These are phyloP conservation scores for Candida fluviatilis DNA, from an alignment of 805 yeast species.

Conservation along the genomic window DNA sequence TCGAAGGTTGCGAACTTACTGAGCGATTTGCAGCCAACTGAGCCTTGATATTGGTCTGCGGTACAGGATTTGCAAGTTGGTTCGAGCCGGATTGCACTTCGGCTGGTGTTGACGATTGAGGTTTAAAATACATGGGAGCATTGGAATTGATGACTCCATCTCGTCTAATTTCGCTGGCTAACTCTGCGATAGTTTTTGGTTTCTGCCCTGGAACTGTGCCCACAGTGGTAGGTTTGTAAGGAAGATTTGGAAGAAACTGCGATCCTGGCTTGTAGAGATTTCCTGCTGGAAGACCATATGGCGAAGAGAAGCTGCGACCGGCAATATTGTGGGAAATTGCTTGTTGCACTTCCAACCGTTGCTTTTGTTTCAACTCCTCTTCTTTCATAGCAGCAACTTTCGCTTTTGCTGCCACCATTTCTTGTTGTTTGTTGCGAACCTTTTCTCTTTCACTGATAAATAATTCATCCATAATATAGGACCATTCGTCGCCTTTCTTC, in stretches of 20 bases:
- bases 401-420: slow-evolving; percentile 57
- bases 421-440: slow-evolving; percentile 59
- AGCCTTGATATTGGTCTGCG: slow-evolving; percentile 33
- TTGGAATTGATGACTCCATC: slow-evolving; percentile 25
- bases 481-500: slow-evolving; percentile 69
- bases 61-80: slow-evolving; percentile 9
- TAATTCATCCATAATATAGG: slow-evolving; percentile 89
- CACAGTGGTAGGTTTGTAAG: slow-evolving; percentile 12
- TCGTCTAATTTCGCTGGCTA: slow-evolving; percentile 38
- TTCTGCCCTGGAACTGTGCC: slow-evolving; percentile 14
- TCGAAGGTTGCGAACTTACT: slow-evolving; percentile 15
- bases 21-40: slow-evolving; percentile 46
- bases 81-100: slow-evolving; percentile 1
- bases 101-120: slow-evolving; percentile 12
- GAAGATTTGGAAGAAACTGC: slow-evolving; percentile 19
- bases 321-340: slow-evolving; percentile 19
- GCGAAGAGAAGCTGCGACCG: slow-evolving; percentile 21
- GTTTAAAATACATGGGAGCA: slow-evolving; percentile 33
- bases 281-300: slow-evolving; percentile 18
- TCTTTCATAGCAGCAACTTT: slow-evolving; percentile 50
- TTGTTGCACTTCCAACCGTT: slow-evolving; percentile 29
- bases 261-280: slow-evolving; percentile 13
- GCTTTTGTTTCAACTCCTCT: slow-evolving; percentile 48
- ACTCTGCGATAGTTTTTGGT: slow-evolving; percentile 39
- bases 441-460: slow-evolving; percentile 79